Percentiles rank a stretch among this genome's conserved stretches.
Conservation (phyloP, 768 basidiomycete genomes). For the Russula olivacea region DNA sequence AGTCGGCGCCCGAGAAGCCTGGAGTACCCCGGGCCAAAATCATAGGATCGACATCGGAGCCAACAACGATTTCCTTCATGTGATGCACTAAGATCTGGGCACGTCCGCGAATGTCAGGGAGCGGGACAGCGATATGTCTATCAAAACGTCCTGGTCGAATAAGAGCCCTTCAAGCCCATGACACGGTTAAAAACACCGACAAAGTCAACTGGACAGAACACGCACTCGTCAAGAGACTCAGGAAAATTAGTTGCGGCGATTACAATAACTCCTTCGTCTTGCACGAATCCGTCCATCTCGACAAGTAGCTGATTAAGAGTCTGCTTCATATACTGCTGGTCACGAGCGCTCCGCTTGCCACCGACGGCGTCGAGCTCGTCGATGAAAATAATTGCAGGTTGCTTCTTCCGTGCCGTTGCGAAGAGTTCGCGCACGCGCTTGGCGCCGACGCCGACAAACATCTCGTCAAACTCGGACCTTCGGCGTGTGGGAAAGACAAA, state of each 20-base stretch:
- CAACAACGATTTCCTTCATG: slow-evolving; percentile 69
- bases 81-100: slow-evolving; percentile 92
- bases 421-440: slow-evolving; percentile 95
- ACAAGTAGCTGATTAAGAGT: slow-evolving; percentile 95
- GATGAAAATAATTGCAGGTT: slow-evolving; percentile 98
- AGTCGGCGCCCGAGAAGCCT: slow-evolving; percentile 94
- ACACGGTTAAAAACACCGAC: neutral
- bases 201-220: slow-evolving; percentile 19
- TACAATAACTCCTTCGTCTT: slow-evolving; percentile 89
- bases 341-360: slow-evolving; percentile 75
- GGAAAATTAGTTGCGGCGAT: slow-evolving; percentile 99
- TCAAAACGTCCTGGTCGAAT: slow-evolving; percentile 97
- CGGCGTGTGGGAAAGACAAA: neutral
- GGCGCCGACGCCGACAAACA: slow-evolving; percentile 94
- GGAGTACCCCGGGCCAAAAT: slow-evolving; percentile 90
- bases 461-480: slow-evolving; percentile 94
- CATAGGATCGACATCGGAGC: slow-evolving; percentile 74
- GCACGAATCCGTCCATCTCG: slow-evolving; percentile 96
- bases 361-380: slow-evolving; percentile 95
- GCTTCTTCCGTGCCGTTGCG: slow-evolving; percentile 85
- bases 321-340: slow-evolving; percentile 88
- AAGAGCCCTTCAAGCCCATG: slow-evolving; percentile 57
- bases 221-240: slow-evolving; percentile 83
- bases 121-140: slow-evolving; percentile 82
- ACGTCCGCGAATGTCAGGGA: slow-evolving; percentile 92